A percentile compares a stretch with the other conserved stretches of the same genome.
phyloP scores from a whole-genome alignment of 768 basidiomycete genomes.

The Clathrus columnatus region DNA sequence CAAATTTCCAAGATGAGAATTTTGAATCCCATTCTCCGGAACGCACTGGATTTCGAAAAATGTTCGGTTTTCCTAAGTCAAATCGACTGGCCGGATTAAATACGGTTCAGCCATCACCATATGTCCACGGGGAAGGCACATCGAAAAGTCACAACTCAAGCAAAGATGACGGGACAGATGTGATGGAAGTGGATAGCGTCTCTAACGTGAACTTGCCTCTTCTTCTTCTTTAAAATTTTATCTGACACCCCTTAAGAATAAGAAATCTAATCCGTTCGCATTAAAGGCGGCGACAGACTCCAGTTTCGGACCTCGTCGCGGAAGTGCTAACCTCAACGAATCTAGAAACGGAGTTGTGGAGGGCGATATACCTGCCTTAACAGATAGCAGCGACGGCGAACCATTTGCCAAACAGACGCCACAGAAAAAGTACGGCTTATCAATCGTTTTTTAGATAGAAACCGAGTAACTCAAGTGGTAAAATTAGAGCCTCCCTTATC shows the following conservation, averaged over 20 bases:
- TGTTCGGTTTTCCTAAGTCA: too few species aligned
- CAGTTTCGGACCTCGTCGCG: neutral
- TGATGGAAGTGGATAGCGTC: neutral
- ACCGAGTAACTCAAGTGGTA: neutral
- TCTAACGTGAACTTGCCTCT: neutral
- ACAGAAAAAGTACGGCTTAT: neutral
- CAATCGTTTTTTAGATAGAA: neutral
- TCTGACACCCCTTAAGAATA: neutral
- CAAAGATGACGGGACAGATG: neutral
- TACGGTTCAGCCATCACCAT: neutral
- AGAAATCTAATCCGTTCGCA: neutral
- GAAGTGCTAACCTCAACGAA: neutral
- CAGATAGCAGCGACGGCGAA: neutral
- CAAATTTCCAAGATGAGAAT: too few species aligned
- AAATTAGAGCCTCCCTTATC: neutral
- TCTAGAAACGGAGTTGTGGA: neutral
- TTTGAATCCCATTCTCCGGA: too few species aligned
- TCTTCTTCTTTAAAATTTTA: neutral
- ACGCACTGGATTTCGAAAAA: neutral
- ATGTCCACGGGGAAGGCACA: neutral
- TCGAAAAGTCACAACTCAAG: too few species aligned
- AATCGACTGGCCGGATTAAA: neutral
- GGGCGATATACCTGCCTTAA: neutral
- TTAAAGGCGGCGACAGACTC: neutral
- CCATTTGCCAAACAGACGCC: neutral